Conservation (phyloP, 1,284 basidiomycete species). For the Microbotryum lychnidis-dioicae region DNA sequence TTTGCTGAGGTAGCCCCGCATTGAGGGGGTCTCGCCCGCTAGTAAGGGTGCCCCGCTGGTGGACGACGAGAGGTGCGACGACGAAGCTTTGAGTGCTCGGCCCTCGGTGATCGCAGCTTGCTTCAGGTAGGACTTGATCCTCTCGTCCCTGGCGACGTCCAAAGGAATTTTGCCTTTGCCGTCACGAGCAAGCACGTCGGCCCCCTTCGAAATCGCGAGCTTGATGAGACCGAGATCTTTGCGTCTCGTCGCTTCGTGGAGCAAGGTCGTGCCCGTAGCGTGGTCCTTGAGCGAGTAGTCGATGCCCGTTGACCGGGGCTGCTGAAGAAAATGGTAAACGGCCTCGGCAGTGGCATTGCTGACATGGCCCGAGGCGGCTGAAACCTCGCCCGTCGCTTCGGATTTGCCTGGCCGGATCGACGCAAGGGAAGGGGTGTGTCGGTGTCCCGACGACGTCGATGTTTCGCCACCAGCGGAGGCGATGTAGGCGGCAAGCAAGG, state of each 20-base stretch:
- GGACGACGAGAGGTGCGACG: slow-evolving; percentile 40
- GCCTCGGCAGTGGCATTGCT: slow-evolving; percentile 28
- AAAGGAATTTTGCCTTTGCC: slow-evolving; percentile 64
- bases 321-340: slow-evolving; percentile 30
- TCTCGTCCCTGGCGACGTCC: slow-evolving; percentile 62
- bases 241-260: slow-evolving; percentile 79
- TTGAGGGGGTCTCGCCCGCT: slow-evolving; percentile 48
- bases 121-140: slow-evolving; percentile 70
- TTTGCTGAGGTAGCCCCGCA: slow-evolving; percentile 78
- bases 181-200: slow-evolving; percentile 83
- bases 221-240: slow-evolving; percentile 77
- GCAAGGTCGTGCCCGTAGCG: slow-evolving; percentile 63
- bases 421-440: no score
- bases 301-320: slow-evolving; percentile 36
- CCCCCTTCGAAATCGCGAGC: slow-evolving; percentile 71
- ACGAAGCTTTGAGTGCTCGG: slow-evolving; percentile 24
- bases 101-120: slow-evolving; percentile 55
- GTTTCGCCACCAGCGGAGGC: slow-evolving; percentile 18
- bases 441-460: no score
- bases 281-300: slow-evolving; percentile 54
- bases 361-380: slow-evolving; percentile 27
- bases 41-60: not conserved
- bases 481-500: slow-evolving; percentile 49
- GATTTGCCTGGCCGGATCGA: no score
- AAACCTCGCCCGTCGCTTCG: slow-evolving; percentile 42